Percentiles rank a stretch among this genome's conserved stretches.
These are phyloP conservation scores for Xylaria sp. DNA, from an alignment of 2,329 filamentous ascomycete genomes.

Conservation along the genomic window DNA sequence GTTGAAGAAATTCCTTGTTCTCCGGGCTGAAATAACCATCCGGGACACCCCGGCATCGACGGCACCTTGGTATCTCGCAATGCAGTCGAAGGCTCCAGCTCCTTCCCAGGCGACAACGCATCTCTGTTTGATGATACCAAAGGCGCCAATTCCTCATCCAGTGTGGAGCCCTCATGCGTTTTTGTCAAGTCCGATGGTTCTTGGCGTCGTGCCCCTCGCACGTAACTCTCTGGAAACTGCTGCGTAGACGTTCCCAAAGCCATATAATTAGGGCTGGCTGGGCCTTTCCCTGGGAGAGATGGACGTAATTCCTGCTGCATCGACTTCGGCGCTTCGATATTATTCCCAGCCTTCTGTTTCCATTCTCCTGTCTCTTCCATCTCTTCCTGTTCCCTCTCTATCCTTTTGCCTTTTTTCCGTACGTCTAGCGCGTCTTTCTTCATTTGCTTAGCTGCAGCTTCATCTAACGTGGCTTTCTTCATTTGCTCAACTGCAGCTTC, in stretches of 20 bases:
- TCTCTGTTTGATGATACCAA: background rate
- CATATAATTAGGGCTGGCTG: background rate
- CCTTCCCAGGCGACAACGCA: too few species aligned
- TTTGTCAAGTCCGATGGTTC: background rate
- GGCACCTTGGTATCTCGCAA: background rate
- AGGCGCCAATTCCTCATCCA: background rate
- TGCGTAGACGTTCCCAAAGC: too few species aligned
- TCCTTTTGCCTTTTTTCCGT: background rate
- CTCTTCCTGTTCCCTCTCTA: slow-evolving; percentile 4
- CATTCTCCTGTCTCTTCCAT: background rate
- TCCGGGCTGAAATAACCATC: background rate
- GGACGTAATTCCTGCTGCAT: too few species aligned
- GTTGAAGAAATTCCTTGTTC: background rate
- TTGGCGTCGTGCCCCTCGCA: background rate
- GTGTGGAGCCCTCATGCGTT: background rate
- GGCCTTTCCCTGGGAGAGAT: background rate
- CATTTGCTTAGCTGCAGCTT: slow-evolving; percentile 36
- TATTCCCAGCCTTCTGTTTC: background rate
- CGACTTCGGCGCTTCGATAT: background rate
- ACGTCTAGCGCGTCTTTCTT: slow-evolving; percentile 16
- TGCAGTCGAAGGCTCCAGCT: background rate
- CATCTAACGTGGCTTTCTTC: slow-evolving; percentile 25
- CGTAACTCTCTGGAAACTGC: background rate
- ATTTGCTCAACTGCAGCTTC: slow-evolving; percentile 33
- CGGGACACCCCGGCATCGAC: background rate